Base-by-base conservation (phyloP, 192 early-diverging fungal genomes). In the Chytriomyces hyalinus region DNA sequence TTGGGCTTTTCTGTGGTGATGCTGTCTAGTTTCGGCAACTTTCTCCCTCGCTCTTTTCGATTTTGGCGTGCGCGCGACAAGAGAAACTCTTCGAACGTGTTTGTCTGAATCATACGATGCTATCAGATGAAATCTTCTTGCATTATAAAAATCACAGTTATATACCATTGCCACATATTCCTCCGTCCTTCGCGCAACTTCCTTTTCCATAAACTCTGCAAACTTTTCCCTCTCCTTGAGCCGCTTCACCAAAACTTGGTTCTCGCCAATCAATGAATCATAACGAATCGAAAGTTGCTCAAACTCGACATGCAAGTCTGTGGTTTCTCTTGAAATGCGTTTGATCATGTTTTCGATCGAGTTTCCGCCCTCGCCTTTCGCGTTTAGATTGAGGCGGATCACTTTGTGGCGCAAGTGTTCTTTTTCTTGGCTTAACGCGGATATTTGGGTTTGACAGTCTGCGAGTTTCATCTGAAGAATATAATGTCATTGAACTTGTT, bases 301-400 rank as follows among this genome's bases (percentile, higher is more conserved):
- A 80, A 87, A 90, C 50, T 89, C 84, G 28, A 45, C 67, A 11
- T 82, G 82, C 36, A 90, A 66, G 44, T 85, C 79, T 24, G 78
- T 75, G 1, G 87, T 88, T 80, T 90, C 89, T 66, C 86, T 66
- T 17, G 83, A 80, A 4, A 90, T 84, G 7, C 89, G 75, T 77
- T 90, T 90, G 44, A 90, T 71, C 84, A 90, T 90, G 79, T 89
- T 90, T 65, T 88, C 87, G 20, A 90, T 83, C 4, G 87, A 81
- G 74, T 90, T 89, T 57, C 85, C 88, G 43, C 87, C 89, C 57
- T 90, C 87, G 6, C 89, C 89, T 59, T 85, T 87, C 4, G 87
- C 88, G 78, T 88, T 81, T 64, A 90, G 67, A 20, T 87, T 86
- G 65, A 90, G 76, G 7, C 89, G 83, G 74, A 90, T 90, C 5